Evolutionary conservation across 2,329 filamentous ascomycete species (phyloP).

Genomic region (Fusarium buxicola): DNA sequence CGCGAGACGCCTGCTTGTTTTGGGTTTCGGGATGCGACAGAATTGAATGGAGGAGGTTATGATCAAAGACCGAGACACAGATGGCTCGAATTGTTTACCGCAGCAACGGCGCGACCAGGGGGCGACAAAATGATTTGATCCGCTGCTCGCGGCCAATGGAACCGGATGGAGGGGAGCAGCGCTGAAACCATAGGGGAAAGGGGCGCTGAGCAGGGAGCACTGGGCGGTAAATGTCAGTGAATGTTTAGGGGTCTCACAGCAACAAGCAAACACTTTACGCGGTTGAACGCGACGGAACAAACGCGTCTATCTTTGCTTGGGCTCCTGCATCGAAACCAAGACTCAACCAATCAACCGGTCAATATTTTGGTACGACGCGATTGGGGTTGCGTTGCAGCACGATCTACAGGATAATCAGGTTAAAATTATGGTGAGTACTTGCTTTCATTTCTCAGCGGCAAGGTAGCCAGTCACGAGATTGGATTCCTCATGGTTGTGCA

Average conservation of each 20-base stretch:
- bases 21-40: conserved; percentile 22
- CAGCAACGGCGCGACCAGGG: conserved; percentile 46
- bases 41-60: conserved; percentile 16
- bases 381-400: conserved; percentile 24
- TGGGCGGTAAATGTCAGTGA: conserved; percentile 25
- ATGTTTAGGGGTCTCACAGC: conserved; percentile 33
- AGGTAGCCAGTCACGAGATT: conserved; percentile 1
- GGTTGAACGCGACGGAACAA: conserved; percentile 45
- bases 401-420: conserved; percentile 14
- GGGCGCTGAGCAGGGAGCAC: conserved; percentile 22
- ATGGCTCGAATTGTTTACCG: conserved; percentile 47
- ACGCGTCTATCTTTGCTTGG: conserved; percentile 30
- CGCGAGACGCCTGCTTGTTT: conserved; percentile 29
- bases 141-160: conserved; percentile 36
- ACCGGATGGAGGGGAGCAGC: conserved; percentile 9
- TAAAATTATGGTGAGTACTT: conserved; percentile 36
- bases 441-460: background rate
- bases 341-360: conserved; percentile 31
- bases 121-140: conserved; percentile 6
- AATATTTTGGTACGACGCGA: conserved; percentile 17
- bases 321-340: conserved; percentile 17
- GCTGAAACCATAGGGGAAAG: conserved; percentile 40
- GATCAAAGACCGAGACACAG: conserved; percentile 22
- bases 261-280: conserved; percentile 52
- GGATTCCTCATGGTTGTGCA: conserved; percentile 3